phyloP scores from a whole-genome alignment of 1,284 basidiomycete species.

The Trametes polyzona region DNA sequence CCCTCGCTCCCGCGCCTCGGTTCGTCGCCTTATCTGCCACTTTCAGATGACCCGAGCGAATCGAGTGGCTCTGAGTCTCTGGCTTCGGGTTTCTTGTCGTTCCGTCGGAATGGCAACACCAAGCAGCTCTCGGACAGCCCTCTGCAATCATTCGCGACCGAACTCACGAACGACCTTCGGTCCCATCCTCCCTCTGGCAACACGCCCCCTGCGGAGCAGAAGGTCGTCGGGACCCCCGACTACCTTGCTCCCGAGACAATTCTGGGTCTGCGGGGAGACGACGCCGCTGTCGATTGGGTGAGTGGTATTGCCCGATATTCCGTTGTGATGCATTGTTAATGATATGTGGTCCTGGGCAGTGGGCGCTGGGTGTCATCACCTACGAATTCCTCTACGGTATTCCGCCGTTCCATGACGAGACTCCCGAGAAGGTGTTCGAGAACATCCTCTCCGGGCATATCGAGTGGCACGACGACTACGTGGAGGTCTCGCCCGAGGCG shows the following conservation, averaged over 20 bases:
- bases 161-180: constrained; percentile 81
- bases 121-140: constrained; percentile 69
- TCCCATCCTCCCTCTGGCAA: constrained; percentile 60
- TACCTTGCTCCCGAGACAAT: constrained; percentile 98
- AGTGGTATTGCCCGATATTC: too few relatives aligned
- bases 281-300: constrained; percentile 97
- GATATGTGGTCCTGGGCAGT: constrained; percentile 48
- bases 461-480: constrained; percentile 94
- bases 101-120: constrained; percentile 43
- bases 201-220: constrained; percentile 83
- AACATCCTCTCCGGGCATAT: constrained; percentile 97
- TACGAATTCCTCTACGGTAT: constrained; percentile 98
- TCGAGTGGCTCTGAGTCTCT: constrained; percentile 84
- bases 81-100: constrained; percentile 58
- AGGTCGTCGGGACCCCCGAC: constrained; percentile 96
- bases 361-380: constrained; percentile 97
- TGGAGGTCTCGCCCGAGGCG: constrained; percentile 88
- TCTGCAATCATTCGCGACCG: constrained; percentile 79
- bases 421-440: constrained; percentile 97
- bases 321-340: neutral
- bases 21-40: constrained; percentile 65
- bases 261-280: constrained; percentile 93
- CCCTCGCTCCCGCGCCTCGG: constrained; percentile 58
- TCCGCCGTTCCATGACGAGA: constrained; percentile 97
- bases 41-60: constrained; percentile 82